Evolutionary conservation across 1,139 yeast genomes (phyloP).

Genomic region (Yamadazyma dushanensis): DNA sequence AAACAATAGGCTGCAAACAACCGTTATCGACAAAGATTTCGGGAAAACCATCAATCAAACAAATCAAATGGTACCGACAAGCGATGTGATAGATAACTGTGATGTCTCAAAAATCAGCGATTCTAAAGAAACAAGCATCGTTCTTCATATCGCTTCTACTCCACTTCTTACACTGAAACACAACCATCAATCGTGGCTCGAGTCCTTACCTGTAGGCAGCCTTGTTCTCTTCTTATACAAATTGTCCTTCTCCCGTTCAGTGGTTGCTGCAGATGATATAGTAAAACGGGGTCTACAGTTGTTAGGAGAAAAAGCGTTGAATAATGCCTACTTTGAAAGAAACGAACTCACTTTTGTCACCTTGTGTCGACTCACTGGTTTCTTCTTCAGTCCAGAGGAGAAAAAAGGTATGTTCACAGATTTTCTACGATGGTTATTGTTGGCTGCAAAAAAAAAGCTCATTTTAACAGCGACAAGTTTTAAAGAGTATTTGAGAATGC

Average conservation of each 20-base stretch:
- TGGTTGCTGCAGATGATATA: too few species aligned
- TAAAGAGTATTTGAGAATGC: constrained; percentile 9
- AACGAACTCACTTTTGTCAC: constrained; percentile 31
- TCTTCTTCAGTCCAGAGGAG: constrained; percentile 15
- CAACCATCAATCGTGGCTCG: too few species aligned
- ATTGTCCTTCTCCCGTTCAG: too few species aligned
- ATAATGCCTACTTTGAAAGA: constrained; percentile 25
- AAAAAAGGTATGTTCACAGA: constrained; percentile 28
- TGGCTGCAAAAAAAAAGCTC: constrained; percentile 29
- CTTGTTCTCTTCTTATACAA: neutral
- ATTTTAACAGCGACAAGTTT: constrained; percentile 20
- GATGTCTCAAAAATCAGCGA: neutral
- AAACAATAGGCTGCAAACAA: neutral
- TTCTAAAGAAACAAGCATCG: neutral
- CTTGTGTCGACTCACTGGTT: constrained; percentile 25
- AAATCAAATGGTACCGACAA: neutral
- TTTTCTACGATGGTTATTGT: constrained; percentile 31
- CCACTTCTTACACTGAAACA: too few species aligned
- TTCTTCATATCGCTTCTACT: neutral
- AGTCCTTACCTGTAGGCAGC: neutral
- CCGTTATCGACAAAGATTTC: neutral
- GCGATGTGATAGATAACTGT: constrained; percentile 1
- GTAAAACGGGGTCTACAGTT: neutral
- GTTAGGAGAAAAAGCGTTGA: constrained; percentile 10
- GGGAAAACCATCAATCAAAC: neutral